Evolutionary conservation across 2,329 filamentous ascomycete species (phyloP).

Genomic region (Fusarium domesticum): DNA sequence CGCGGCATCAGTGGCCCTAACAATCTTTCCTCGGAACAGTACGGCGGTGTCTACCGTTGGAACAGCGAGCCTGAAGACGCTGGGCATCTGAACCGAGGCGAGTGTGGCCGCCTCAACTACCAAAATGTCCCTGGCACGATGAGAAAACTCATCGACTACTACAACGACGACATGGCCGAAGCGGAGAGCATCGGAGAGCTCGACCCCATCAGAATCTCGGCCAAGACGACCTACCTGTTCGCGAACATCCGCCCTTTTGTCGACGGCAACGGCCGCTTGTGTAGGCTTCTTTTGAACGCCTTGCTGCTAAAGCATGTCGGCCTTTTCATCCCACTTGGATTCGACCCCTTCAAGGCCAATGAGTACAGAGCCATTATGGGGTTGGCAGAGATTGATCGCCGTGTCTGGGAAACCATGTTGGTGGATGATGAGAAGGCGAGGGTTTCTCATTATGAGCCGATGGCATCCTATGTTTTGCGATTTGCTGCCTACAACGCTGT

Average conservation of each 20-base stretch:
- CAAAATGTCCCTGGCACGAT: conserved; percentile 25
- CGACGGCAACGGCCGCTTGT: conserved; percentile 36
- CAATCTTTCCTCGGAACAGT: conserved; percentile 5
- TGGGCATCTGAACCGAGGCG: not conserved
- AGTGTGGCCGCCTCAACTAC: not conserved
- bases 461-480: not conserved
- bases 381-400: not conserved
- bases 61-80: conserved; percentile 15
- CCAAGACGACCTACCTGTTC: conserved; percentile 30
- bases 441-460: not conserved
- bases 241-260: conserved; percentile 37
- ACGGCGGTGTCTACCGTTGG: conserved; percentile 29
- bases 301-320: conserved; percentile 33
- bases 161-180: conserved; percentile 22
- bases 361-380: not conserved
- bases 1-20: not conserved
- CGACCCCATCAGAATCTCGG: conserved; percentile 27
- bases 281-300: conserved; percentile 34
- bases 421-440: not conserved
- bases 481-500: not conserved
- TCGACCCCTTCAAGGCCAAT: not conserved
- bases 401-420: not conserved
- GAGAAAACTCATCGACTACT: conserved; percentile 16
- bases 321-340: not conserved
- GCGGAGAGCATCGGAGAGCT: conserved; percentile 5